A percentile compares a stretch with the other conserved stretches of the same genome.
Conservation (phyloP, 1,139 yeast species). For the Diutina pseudorugosa region DNA sequence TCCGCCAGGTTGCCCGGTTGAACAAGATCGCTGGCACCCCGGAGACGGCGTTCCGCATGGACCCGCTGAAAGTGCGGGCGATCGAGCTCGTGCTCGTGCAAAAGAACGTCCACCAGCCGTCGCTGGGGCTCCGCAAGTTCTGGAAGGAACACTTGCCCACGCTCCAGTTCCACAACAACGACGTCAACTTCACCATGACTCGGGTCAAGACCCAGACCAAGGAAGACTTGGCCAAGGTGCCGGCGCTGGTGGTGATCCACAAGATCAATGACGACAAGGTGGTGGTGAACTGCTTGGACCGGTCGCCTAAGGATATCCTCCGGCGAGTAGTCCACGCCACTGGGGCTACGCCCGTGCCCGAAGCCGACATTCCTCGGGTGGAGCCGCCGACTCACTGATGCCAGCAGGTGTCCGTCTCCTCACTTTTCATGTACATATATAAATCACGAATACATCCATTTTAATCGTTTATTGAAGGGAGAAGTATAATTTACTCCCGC, state of each 20-base stretch:
- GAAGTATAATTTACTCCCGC: no score
- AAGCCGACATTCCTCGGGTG: constrained; percentile 16
- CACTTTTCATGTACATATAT: neutral
- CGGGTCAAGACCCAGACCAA: constrained; percentile 35
- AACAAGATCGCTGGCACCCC: constrained; percentile 2
- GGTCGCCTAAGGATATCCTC: constrained; percentile 16
- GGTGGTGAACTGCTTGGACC: constrained; percentile 7
- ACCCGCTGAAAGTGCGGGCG: constrained; percentile 1
- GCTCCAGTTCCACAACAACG: constrained; percentile 72
- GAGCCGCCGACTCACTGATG: neutral
- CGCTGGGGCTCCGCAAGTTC: constrained; percentile 35
- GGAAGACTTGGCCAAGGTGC: constrained; percentile 31
- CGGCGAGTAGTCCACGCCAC: constrained; percentile 20
- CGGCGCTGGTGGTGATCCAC: constrained; percentile 29
- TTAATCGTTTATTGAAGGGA: no score
- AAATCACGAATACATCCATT: neutral
- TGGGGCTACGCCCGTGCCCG: constrained; percentile 18
- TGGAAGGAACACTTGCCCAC: constrained; percentile 70
- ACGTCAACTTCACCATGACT: constrained; percentile 46
- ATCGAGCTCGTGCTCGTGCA: constrained; percentile 8
- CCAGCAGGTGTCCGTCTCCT: no score
- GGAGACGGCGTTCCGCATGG: neutral
- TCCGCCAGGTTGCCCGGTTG: constrained; percentile 2
- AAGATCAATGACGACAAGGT: constrained; percentile 8
- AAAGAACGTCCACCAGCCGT: constrained; percentile 12